phyloP scores from a whole-genome alignment of 2,329 filamentous ascomycete genomes.

The Arachnopeziza araneosa region DNA sequence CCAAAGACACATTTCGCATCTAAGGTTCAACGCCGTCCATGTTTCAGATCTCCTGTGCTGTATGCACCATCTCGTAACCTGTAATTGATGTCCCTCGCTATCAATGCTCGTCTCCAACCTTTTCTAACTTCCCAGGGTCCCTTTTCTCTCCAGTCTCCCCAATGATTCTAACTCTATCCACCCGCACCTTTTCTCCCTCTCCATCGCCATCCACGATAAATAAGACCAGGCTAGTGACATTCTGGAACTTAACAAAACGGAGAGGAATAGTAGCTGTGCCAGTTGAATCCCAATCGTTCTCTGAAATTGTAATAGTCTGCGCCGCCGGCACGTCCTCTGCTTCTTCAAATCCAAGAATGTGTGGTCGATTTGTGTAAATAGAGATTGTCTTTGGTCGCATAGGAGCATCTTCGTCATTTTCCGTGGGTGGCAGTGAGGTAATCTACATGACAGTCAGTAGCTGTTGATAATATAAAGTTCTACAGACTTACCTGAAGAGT shows the following conservation, averaged over 20 bases:
- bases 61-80: not conserved
- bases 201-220: slow-evolving; percentile 86
- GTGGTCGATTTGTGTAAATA: slow-evolving; percentile 80
- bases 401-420: slow-evolving; percentile 66
- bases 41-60: slow-evolving; percentile 7
- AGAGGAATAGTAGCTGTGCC: slow-evolving; percentile 68
- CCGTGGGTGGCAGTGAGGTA: slow-evolving; percentile 60
- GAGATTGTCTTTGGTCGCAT: slow-evolving; percentile 79
- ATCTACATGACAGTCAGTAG: slow-evolving; percentile 46
- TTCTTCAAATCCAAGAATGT: slow-evolving; percentile 92
- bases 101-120: slow-evolving; percentile 71
- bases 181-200: slow-evolving; percentile 75
- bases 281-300: slow-evolving; percentile 75
- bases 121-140: slow-evolving; percentile 91
- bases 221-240: slow-evolving; percentile 76
- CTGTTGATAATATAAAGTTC: not conserved
- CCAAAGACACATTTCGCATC: not conserved
- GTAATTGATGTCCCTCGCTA: not conserved
- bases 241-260: slow-evolving; percentile 97
- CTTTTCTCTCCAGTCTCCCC: slow-evolving; percentile 89
- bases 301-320: slow-evolving; percentile 69
- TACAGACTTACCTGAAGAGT: slow-evolving; percentile 56
- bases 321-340: slow-evolving; percentile 80
- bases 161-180: slow-evolving; percentile 74
- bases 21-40: slow-evolving; percentile 21